phyloP scores from a whole-genome alignment of 1,284 basidiomycete genomes.

The Rugosomyces carneus region DNA sequence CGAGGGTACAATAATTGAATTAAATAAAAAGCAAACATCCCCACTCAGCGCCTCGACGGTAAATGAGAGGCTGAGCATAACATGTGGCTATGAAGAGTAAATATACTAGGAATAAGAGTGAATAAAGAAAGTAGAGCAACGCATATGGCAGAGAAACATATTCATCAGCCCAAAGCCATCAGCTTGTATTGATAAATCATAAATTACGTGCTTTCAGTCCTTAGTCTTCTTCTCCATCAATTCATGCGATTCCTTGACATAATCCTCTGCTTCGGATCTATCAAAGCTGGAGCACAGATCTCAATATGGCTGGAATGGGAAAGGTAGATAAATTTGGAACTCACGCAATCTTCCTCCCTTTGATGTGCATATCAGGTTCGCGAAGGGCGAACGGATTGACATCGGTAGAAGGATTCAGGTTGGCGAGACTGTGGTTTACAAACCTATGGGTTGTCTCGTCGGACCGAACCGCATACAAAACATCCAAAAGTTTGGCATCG shows the following conservation, averaged over 20 bases:
- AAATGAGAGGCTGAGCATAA: too few relatives aligned
- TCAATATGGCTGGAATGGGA: conserved; percentile 9
- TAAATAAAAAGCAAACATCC: too few relatives aligned
- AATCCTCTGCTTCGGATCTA: conserved; percentile 65
- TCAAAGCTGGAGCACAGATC: conserved; percentile 57
- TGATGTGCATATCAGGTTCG: conserved; percentile 82
- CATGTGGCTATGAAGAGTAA: too few relatives aligned
- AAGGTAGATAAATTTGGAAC: conserved; percentile 21
- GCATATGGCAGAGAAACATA: neutral
- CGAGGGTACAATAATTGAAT: too few relatives aligned
- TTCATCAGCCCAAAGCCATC: too few relatives aligned
- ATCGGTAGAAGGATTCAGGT: conserved; percentile 70
- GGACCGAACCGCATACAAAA: conserved; percentile 84
- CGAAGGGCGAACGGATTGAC: conserved; percentile 88
- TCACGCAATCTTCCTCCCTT: conserved; percentile 72
- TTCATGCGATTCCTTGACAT: conserved; percentile 51
- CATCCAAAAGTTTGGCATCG: conserved; percentile 78
- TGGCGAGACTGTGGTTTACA: conserved; percentile 89
- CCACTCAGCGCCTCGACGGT: too few relatives aligned
- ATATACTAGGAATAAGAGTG: too few relatives aligned
- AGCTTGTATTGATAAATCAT: too few relatives aligned
- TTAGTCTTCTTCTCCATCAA: conserved; percentile 29
- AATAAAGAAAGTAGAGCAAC: too few relatives aligned
- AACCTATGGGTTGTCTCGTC: conserved; percentile 93
- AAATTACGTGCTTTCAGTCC: neutral